Evolutionary conservation across 257 asterid species (phyloP).

Genomic region (Henckelia pumila): DNA sequence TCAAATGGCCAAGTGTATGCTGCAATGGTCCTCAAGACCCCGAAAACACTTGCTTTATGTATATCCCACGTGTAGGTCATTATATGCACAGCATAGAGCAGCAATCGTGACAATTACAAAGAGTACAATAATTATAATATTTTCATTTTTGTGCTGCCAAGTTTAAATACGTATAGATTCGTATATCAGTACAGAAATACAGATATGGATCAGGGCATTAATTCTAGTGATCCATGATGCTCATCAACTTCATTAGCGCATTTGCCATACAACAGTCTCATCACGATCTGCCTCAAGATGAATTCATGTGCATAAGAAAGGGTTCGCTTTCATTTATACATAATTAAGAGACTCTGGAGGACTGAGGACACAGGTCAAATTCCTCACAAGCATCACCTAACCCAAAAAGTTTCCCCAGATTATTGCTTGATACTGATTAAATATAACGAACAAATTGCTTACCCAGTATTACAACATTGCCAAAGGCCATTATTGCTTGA

Average conservation of each 20-base stretch:
- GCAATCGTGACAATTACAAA: neutral
- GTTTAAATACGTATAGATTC: constrained; percentile 24
- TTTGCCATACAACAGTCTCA: neutral
- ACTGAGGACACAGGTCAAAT: neutral
- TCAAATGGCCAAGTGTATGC: too few species aligned
- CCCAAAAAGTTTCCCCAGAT: neutral
- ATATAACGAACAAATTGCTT: neutral
- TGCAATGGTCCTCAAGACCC: too few species aligned
- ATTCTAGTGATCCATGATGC: neutral
- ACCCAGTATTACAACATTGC: neutral
- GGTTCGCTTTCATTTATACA: neutral
- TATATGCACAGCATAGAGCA: neutral
- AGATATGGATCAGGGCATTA: neutral
- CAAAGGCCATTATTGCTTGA: constrained; percentile 12
- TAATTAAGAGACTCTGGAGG: neutral
- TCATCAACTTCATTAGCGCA: neutral
- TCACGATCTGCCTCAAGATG: neutral
- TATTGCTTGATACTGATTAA: neutral
- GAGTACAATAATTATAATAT: neutral
- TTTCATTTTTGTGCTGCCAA: neutral
- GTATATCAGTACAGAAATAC: constrained; percentile 30
- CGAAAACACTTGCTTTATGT: too few species aligned
- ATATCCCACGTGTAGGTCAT: neutral
- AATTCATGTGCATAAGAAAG: neutral
- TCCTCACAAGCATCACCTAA: neutral